Base-by-base conservation (phyloP, 2,329 filamentous ascomycete species). In the Grosmannia penicillata region DNA sequence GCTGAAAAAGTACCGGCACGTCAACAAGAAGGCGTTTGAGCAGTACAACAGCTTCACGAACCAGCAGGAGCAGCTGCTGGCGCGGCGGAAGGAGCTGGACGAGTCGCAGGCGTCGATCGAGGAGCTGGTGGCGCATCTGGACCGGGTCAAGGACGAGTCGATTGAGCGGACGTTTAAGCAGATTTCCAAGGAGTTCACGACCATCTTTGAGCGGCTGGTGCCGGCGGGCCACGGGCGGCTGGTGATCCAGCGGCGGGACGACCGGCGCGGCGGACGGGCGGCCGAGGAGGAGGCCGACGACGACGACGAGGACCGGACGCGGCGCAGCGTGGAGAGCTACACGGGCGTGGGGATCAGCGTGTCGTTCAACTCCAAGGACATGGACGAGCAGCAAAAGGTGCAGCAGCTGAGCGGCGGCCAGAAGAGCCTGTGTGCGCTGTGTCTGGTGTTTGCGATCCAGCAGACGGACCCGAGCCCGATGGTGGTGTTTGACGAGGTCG, bases 21-120 rank as follows among this genome's bases (percentile, higher is more conserved):
- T 98, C 62, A 98, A 98, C 72, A 98, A 96, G 64, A 96, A 98
- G 62, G 91, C 91, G 0, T 94, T 96, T 54, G 93, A 98, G 60
- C 91, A 98, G 57, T 98, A 96, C 65, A 93, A 89, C 62, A 93
- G 79, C 61, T 98, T 96, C 56, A 95, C 89, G 8, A 82, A 78
- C 36, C 85, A 95, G 59, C 81, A 93, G 41, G 87, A 94, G 45
- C 80, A 81, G 18, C 68, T 98, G 15, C 82, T 82, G 36, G 81
- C 82, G 52, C 81, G 91, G 48, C 76, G 89, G 36, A 74, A 79
- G 49, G 91, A 96, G 56, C 75, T 98, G 10, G 85, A 94, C 50
- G 78, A 76, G 13, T 89, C 83, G 3, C 85, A 93, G 48, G 70
- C 68, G 26, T 89, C 84, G 1, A 98, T 98, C 49, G 80, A 93